Percentiles rank a stretch among this genome's conserved stretches.
phyloP scores from a whole-genome alignment of 2,329 filamentous ascomycete species.

The Botryotinia calthae region DNA sequence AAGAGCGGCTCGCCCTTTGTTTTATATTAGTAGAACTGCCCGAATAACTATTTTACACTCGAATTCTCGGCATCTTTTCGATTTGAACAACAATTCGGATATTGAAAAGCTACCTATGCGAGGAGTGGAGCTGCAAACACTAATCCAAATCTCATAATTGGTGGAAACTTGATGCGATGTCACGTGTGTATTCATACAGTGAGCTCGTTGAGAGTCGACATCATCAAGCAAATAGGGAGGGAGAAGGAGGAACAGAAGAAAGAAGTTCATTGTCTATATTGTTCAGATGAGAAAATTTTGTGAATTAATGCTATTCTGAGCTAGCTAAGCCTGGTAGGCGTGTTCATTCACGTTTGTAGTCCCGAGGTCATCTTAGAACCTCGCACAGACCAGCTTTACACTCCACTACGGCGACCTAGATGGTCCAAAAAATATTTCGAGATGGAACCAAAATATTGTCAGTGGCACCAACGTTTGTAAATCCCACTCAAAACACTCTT shows the following conservation, averaged over 20 bases:
- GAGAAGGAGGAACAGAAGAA: not conserved
- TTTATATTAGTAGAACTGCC: not conserved
- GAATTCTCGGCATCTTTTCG: not conserved
- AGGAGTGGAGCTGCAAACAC: not conserved
- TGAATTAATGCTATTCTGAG: not conserved
- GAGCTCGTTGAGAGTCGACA: not conserved
- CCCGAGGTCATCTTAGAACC: not conserved
- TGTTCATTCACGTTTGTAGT: not conserved
- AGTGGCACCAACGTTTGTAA: conserved; percentile 16
- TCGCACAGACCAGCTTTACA: conserved; percentile 11
- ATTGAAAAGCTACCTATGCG: not conserved
- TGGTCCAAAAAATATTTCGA: conserved; percentile 22
- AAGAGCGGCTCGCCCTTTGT: not conserved
- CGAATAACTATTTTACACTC: not conserved
- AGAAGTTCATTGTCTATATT: not conserved
- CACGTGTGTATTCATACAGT: not conserved
- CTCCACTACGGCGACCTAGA: conserved; percentile 16
- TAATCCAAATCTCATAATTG: not conserved
- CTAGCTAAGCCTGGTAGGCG: not conserved
- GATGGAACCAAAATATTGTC: conserved; percentile 19
- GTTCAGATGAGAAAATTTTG: not conserved
- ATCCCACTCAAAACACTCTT: conserved; percentile 14
- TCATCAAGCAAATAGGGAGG: not conserved
- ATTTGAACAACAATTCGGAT: not conserved
- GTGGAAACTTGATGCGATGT: not conserved